A percentile compares a stretch with the other conserved stretches of the same genome.
phyloP scores from a whole-genome alignment of 306 rosid species.

The Medicago arabica region DNA sequence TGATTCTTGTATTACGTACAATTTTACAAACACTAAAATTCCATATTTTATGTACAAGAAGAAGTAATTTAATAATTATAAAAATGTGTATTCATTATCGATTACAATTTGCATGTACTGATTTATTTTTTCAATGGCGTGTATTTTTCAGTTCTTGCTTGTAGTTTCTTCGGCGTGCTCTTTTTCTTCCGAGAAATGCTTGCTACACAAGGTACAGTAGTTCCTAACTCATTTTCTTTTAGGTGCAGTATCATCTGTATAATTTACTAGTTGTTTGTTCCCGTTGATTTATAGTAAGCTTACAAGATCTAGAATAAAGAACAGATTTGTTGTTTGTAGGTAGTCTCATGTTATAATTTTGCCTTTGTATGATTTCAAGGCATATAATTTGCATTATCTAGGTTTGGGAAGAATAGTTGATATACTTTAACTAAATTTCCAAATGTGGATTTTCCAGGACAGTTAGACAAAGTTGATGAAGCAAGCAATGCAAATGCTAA shows the following conservation, averaged over 20 bases:
- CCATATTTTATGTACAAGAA: conserved; percentile 18
- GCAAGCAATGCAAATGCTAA: conserved; percentile 44
- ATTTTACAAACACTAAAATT: neutral
- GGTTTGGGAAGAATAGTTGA: conserved; percentile 19
- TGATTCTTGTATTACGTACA: neutral
- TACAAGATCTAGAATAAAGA: conserved; percentile 22
- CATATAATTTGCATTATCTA: conserved; percentile 32
- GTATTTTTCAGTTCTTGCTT: conserved; percentile 70
- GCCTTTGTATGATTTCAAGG: conserved; percentile 19
- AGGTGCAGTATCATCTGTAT: conserved; percentile 22
- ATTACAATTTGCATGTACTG: conserved; percentile 12
- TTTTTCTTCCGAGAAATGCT: conserved; percentile 65
- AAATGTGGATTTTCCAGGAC: conserved; percentile 58
- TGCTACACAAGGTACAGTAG: conserved; percentile 61
- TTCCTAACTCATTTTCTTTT: conserved; percentile 28
- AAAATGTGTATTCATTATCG: neutral
- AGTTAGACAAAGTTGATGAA: conserved; percentile 55
- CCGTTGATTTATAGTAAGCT: conserved; percentile 1
- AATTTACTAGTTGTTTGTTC: neutral
- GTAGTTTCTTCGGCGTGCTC: conserved; percentile 87
- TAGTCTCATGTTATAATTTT: neutral
- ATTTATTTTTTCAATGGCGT: conserved; percentile 27
- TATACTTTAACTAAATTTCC: conserved; percentile 35
- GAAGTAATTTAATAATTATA: neutral
- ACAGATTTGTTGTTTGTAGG: neutral